Evolutionary conservation across 2,329 filamentous ascomycete species (phyloP).

Genomic region (Sporothrix pseudoabietina): DNA sequence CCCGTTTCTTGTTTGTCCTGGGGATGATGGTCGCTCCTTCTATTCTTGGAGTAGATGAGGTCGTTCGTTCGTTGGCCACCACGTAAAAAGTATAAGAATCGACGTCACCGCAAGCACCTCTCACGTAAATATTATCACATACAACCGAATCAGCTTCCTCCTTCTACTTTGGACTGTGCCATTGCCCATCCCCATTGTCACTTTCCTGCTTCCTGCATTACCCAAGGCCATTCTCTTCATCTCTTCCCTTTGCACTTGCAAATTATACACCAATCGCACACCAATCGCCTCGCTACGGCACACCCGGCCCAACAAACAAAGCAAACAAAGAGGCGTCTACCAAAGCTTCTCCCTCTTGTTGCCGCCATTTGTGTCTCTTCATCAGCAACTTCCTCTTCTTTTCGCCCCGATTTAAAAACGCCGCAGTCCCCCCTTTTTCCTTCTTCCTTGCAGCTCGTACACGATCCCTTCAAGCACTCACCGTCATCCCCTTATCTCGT

Average conservation of each 20-base stretch:
- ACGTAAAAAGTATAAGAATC: constrained; percentile 28
- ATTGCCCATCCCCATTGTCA: neutral
- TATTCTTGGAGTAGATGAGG: constrained; percentile 22
- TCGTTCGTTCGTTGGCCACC: neutral
- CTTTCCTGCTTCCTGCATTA: neutral
- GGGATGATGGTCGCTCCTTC: constrained; percentile 21
- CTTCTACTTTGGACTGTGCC: neutral
- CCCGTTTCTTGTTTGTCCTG: neutral
- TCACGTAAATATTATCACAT: neutral
- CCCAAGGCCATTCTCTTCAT: neutral
- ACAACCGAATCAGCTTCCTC: neutral
- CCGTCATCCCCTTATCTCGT: constrained; percentile 19
- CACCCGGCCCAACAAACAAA: constrained; percentile 9
- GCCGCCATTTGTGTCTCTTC: neutral
- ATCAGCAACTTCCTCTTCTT: neutral
- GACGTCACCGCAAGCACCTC: constrained; percentile 22
- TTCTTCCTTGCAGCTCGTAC: neutral
- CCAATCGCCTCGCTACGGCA: constrained; percentile 2
- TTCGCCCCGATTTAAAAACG: constrained; percentile 16
- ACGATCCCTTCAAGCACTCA: neutral
- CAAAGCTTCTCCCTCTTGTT: neutral
- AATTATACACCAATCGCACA: neutral
- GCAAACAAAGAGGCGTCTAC: constrained; percentile 11
- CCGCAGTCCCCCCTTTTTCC: neutral
- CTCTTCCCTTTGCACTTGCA: neutral